Conservation (phyloP, 2,329 filamentous ascomycete species). For the Lasiodiplodia gonubiensis region DNA sequence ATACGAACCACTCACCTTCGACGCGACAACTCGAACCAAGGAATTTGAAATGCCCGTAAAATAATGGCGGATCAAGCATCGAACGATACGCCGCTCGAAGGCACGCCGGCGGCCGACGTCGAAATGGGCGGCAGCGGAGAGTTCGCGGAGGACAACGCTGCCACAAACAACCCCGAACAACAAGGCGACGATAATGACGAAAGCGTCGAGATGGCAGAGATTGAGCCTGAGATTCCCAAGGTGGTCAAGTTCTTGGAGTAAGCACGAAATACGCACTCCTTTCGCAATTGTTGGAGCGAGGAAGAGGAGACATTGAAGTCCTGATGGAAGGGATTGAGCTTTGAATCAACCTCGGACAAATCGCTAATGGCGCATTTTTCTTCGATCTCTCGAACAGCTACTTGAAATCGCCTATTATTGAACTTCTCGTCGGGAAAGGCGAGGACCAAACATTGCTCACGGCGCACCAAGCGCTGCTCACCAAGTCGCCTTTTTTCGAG, state of each 20-base stretch:
- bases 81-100: slow-evolving; percentile 38
- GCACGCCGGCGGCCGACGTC: slow-evolving; percentile 49
- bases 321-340: neutral
- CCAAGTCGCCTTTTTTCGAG: slow-evolving; percentile 75
- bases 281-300: no score
- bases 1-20: neutral
- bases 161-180: slow-evolving; percentile 32
- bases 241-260: slow-evolving; percentile 55
- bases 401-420: slow-evolving; percentile 55
- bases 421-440: slow-evolving; percentile 55
- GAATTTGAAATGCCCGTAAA: neutral
- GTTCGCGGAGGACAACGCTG: slow-evolving; percentile 32
- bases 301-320: neutral
- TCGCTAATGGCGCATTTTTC: neutral
- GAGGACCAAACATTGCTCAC: slow-evolving; percentile 68
- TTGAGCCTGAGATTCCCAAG: slow-evolving; percentile 50
- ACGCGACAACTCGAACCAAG: neutral
- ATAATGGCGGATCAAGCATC: slow-evolving; percentile 40
- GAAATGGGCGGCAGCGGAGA: slow-evolving; percentile 52
- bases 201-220: slow-evolving; percentile 45
- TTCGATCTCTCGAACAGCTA: slow-evolving; percentile 42
- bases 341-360: neutral
- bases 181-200: slow-evolving; percentile 34
- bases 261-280: neutral
- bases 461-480: slow-evolving; percentile 79